Conservation (phyloP, 1,139 yeast genomes). For the Eremothecium coryli region DNA sequence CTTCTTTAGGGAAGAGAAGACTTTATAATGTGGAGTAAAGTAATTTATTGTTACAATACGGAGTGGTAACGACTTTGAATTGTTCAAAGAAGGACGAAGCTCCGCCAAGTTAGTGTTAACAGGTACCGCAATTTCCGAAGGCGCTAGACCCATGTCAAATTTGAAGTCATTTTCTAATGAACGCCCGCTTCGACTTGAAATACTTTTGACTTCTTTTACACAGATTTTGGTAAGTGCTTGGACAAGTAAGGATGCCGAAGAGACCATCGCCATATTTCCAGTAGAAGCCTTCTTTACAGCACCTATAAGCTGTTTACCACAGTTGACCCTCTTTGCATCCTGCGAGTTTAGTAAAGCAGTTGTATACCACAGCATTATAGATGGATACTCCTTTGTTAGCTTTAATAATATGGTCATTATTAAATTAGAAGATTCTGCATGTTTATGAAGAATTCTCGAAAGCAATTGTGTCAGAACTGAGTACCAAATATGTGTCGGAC, state of each 20-base stretch:
- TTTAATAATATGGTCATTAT: conserved; percentile 48
- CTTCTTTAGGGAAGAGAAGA: conserved; percentile 74
- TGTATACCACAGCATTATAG: conserved; percentile 78
- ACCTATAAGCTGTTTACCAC: conserved; percentile 43
- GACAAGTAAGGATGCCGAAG: conserved; percentile 19
- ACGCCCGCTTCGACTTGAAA: conserved; percentile 24
- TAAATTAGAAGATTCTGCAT: conserved; percentile 46
- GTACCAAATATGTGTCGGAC: conserved; percentile 68
- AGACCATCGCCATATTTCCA: conserved; percentile 11
- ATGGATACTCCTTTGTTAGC: conserved; percentile 60
- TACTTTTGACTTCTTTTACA: conserved; percentile 26
- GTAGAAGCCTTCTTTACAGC: conserved; percentile 15
- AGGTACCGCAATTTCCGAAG: conserved; percentile 73
- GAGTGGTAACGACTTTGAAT: conserved; percentile 39
- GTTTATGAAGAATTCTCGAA: conserved; percentile 65
- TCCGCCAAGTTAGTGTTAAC: conserved; percentile 62
- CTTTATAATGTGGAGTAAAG: conserved; percentile 38
- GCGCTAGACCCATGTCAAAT: conserved; percentile 41
- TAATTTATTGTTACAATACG: conserved; percentile 54
- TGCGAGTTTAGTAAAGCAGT: conserved; percentile 65
- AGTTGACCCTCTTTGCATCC: conserved; percentile 45
- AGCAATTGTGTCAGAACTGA: conserved; percentile 78
- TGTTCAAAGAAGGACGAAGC: conserved; percentile 45
- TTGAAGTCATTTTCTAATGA: conserved; percentile 41
- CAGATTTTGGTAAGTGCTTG: conserved; percentile 26